These are phyloP conservation scores for Podospora fimiseda DNA, from an alignment of 495 filamentous ascomycete genomes.

Conservation along the genomic window DNA sequence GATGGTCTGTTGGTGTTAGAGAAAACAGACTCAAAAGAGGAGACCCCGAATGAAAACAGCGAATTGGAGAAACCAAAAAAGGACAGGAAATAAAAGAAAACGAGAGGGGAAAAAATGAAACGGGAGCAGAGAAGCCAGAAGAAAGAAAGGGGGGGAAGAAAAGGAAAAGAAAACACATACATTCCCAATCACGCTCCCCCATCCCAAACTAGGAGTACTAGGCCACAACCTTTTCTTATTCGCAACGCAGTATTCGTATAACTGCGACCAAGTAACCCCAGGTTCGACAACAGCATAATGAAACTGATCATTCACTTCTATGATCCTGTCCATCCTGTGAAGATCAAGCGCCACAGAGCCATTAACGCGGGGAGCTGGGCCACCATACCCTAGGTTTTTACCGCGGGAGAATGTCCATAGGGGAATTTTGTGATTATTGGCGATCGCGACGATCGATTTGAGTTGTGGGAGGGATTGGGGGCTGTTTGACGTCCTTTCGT, in stretches of 20 bases:
- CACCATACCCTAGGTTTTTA: conserved; percentile 52
- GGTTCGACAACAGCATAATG: conserved; percentile 51
- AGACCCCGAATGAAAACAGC: too few relatives aligned
- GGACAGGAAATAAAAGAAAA: too few relatives aligned
- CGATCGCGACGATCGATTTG: conserved; percentile 32
- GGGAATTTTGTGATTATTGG: conserved; percentile 43
- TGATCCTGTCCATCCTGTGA: conserved; percentile 48
- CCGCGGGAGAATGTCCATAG: conserved; percentile 48
- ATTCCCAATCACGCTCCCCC: conserved; percentile 53
- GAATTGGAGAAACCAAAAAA: too few relatives aligned
- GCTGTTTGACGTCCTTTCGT: conserved; percentile 7
- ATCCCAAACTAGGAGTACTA: conserved; percentile 49
- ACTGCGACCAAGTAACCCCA: conserved; percentile 48
- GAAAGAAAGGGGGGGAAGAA: background rate
- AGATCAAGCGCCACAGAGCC: conserved; percentile 51
- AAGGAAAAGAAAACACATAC: conserved; percentile 16
- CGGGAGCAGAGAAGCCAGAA: background rate
- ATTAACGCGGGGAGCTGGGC: conserved; percentile 45
- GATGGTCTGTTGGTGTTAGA: conserved; percentile 23
- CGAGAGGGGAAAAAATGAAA: too few relatives aligned
- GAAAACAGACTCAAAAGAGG: background rate
- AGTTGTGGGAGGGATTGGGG: conserved; percentile 38
- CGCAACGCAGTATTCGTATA: conserved; percentile 46
- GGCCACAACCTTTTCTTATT: conserved; percentile 48
- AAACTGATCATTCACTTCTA: conserved; percentile 50